Conservation (phyloP, 108 stramenopile species). For the Asterionellopsis glacialis region DNA sequence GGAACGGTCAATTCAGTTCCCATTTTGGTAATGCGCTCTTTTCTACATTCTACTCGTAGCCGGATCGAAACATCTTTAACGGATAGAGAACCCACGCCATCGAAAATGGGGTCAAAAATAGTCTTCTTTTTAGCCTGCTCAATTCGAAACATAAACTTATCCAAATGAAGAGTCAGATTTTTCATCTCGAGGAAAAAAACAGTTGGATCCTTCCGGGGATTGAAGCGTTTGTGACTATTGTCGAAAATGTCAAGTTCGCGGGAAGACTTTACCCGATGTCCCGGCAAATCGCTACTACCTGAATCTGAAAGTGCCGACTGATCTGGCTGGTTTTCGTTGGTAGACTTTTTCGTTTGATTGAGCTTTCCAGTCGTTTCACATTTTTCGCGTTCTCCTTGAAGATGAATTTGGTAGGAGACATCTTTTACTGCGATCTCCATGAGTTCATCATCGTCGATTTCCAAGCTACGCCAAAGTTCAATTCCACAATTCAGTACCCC, state of each 20-base stretch:
- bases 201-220: constrained; percentile 71
- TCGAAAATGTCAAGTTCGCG: constrained; percentile 4
- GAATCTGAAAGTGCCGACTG: neutral
- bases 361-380: no score
- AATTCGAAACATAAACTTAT: constrained; percentile 64
- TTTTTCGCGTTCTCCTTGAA: constrained; percentile 41
- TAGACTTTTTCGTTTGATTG: no score
- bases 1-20: constrained; percentile 38
- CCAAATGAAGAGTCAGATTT: constrained; percentile 57
- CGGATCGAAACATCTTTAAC: constrained; percentile 71
- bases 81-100: constrained; percentile 55
- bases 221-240: constrained; percentile 30
- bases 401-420: constrained; percentile 72
- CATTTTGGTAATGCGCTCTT: constrained; percentile 36
- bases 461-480: constrained; percentile 74
- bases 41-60: constrained; percentile 69
- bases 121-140: constrained; percentile 56
- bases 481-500: constrained; percentile 67
- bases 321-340: neutral
- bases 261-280: neutral
- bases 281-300: neutral
- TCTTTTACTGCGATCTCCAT: constrained; percentile 76
- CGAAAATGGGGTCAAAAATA: constrained; percentile 84
- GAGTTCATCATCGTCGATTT: constrained; percentile 83
- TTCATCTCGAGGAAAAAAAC: constrained; percentile 73